Evolutionary conservation across 768 basidiomycete species (phyloP).

Genomic region (Boletus sensibilis): DNA sequence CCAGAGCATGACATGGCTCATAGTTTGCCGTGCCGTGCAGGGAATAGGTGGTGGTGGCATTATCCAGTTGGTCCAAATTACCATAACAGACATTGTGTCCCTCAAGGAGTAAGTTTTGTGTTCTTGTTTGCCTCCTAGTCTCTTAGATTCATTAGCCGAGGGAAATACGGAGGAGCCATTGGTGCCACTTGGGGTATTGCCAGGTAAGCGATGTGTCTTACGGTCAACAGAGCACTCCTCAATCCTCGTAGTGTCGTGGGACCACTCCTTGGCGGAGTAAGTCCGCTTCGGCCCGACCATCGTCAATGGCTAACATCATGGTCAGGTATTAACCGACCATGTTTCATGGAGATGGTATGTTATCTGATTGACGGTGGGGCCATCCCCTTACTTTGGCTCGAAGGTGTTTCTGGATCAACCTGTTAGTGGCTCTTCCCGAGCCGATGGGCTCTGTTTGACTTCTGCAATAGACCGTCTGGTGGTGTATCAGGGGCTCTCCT

Average conservation of each 20-base stretch:
- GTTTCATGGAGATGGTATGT: constrained; percentile 42
- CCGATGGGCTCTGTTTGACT: neutral
- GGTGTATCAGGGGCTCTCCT: constrained; percentile 32
- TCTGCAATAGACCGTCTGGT: constrained; percentile 34
- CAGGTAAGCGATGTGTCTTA: constrained; percentile 21
- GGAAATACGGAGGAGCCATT: constrained; percentile 38
- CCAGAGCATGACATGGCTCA: constrained; percentile 43
- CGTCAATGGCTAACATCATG: neutral
- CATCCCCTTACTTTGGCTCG: constrained; percentile 3
- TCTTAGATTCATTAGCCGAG: constrained; percentile 29
- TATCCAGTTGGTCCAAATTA: constrained; percentile 37
- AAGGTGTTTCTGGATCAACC: constrained; percentile 39
- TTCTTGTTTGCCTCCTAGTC: neutral
- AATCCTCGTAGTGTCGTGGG: constrained; percentile 37
- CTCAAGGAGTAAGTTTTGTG: constrained; percentile 30
- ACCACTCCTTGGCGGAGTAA: constrained; percentile 41
- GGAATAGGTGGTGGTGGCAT: constrained; percentile 45
- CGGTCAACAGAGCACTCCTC: neutral
- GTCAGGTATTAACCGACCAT: constrained; percentile 35
- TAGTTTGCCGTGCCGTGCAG: constrained; percentile 40
- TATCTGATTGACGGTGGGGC: neutral
- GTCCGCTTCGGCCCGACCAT: neutral
- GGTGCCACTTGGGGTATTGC: constrained; percentile 43
- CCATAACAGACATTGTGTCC: constrained; percentile 40
- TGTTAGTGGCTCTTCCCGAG: constrained; percentile 21